A percentile compares a stretch with the other conserved stretches of the same genome.
phyloP scores from a whole-genome alignment of 768 basidiomycete species.

The Suillus paluster region DNA sequence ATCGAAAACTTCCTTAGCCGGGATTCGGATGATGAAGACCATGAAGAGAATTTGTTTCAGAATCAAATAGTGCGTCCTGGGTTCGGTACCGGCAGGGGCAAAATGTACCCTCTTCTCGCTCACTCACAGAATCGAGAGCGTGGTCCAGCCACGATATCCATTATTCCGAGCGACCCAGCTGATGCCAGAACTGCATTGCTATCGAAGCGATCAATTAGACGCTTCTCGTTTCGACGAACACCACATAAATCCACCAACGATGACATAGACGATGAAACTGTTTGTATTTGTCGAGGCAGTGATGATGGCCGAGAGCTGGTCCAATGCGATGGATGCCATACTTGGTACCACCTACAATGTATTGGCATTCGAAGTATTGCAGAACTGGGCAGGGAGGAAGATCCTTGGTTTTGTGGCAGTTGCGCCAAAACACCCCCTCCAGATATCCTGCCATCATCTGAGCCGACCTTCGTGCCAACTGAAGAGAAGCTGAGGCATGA shows the following conservation, averaged over 20 bases:
- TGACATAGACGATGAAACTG: constrained; percentile 50
- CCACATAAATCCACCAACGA: constrained; percentile 46
- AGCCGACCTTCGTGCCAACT: constrained; percentile 74
- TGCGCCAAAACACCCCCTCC: constrained; percentile 52
- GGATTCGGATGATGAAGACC: constrained; percentile 62
- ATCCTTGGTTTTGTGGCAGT: constrained; percentile 75
- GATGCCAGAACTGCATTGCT: constrained; percentile 77
- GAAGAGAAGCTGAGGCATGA: constrained; percentile 50
- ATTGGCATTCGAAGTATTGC: constrained; percentile 68
- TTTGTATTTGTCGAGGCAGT: constrained; percentile 69
- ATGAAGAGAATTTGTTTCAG: constrained; percentile 24
- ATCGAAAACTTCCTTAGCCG: constrained; percentile 76
- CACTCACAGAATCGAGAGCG: constrained; percentile 37
- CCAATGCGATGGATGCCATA: constrained; percentile 80
- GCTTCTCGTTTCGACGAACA: constrained; percentile 53
- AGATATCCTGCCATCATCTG: constrained; percentile 37
- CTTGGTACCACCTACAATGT: constrained; percentile 84
- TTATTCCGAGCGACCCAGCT: constrained; percentile 69
- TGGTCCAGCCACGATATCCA: constrained; percentile 24
- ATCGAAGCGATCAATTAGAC: constrained; percentile 71
- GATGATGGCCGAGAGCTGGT: constrained; percentile 80
- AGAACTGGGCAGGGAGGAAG: constrained; percentile 76
- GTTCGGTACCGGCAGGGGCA: constrained; percentile 50
- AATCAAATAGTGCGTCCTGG: not conserved
- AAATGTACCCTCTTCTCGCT: constrained; percentile 59